These are phyloP conservation scores for Haplographium delicatum DNA, from an alignment of 495 filamentous ascomycete genomes.

Conservation along the genomic window DNA sequence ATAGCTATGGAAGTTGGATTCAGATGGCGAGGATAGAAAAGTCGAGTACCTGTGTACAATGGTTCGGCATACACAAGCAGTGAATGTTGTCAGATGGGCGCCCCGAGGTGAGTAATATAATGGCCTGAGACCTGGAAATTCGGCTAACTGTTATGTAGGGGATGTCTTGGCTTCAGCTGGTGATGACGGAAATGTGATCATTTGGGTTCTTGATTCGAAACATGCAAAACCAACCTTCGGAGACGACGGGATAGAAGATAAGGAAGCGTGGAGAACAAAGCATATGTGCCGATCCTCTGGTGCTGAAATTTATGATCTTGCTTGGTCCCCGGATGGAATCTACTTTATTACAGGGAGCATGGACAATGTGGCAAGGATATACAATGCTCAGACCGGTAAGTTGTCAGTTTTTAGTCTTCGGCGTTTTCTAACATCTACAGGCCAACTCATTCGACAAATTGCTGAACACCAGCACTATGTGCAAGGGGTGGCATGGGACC, in stretches of 20 bases:
- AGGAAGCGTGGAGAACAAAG: slow-evolving; percentile 94
- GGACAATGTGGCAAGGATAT: slow-evolving; percentile 97
- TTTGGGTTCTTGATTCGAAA: slow-evolving; percentile 85
- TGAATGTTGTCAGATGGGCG: slow-evolving; percentile 96
- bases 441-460: slow-evolving; percentile 89
- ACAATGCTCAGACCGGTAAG: slow-evolving; percentile 88
- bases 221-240: slow-evolving; percentile 61
- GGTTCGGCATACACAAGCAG: slow-evolving; percentile 89
- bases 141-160: slow-evolving; percentile 45
- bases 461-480: slow-evolving; percentile 99
- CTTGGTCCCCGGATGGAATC: slow-evolving; percentile 93
- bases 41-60: slow-evolving; percentile 89
- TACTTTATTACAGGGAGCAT: slow-evolving; percentile 99
- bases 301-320: slow-evolving; percentile 94
- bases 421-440: slow-evolving; percentile 37
- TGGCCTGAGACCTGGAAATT: background rate
- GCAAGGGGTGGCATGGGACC: slow-evolving; percentile 98
- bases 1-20: slow-evolving; percentile 86
- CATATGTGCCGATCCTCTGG: slow-evolving; percentile 94
- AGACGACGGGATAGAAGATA: slow-evolving; percentile 82
- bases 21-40: slow-evolving; percentile 78
- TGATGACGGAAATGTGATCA: slow-evolving; percentile 92
- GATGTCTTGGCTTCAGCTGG: slow-evolving; percentile 92
- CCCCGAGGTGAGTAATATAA: slow-evolving; percentile 62
- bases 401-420: slow-evolving; percentile 4